Base-by-base conservation (phyloP, 768 basidiomycete species). In the Austroboletus festivus region DNA sequence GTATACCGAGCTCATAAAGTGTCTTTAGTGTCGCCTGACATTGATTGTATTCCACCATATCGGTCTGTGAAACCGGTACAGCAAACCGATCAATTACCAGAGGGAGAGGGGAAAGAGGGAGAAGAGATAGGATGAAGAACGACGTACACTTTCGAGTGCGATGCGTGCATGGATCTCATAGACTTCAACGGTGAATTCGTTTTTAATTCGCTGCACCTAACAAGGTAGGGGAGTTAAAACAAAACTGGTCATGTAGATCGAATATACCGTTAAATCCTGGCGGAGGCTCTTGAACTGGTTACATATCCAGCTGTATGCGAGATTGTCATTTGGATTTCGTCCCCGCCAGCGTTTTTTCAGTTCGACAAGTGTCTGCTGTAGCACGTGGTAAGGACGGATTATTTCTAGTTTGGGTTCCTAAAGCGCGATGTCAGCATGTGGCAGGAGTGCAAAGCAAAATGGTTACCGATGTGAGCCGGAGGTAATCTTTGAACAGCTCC, bases 121-220 rank as follows among this genome's bases (percentile, higher is more conserved):
- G n/a, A n/a, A n/a, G n/a, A 43, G 10, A 28, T 22, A 31, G 16
- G 23, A 43, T 35, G 20, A 28, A 50, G 38, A 38, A 51, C 16
- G 4, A 70, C 82, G 49, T 69, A 93, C 92, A 59, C 82, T 85
- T 78, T 94, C 91, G 34, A 99, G 74, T 38, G 96, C 96, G 76
- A 98, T 95, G 28, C 96, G 84, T 21, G 92, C 96, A 71, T 99
- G 96, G 33, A 95, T 96, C 66, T 99, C 96, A 63, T 99, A 99
- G 11, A 96, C 96, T 67, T 86, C 80, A 22, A 95, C 93, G 7
- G 96, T 97, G 61, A 99, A 96, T 47, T 95, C 91, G 58, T 96
- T 98, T 73, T 96, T 97, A 57, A 99, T 96, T 26, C 96, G 86
- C 73, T 99, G 96, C 20, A 99, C 95, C 95, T 98, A 38, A 20